These are phyloP conservation scores for Serendipita vermifera DNA, from an alignment of 768 basidiomycete genomes.

Conservation along the genomic window DNA sequence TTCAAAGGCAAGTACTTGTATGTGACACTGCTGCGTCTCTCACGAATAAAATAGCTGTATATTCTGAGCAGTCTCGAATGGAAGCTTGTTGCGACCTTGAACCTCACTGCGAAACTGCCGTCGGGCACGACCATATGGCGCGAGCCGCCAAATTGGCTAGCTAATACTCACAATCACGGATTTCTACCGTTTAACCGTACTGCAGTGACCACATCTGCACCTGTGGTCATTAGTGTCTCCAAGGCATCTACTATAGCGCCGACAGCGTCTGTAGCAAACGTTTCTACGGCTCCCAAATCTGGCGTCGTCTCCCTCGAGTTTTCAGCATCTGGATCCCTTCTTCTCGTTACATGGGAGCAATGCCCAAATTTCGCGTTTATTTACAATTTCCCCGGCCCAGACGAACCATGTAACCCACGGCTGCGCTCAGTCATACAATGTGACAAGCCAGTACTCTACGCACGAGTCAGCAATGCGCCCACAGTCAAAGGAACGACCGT, in stretches of 20 bases:
- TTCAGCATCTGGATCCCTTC: constrained; percentile 59
- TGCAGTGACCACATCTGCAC: background rate
- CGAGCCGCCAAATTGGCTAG: constrained; percentile 76
- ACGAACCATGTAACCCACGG: constrained; percentile 44
- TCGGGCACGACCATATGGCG: constrained; percentile 59
- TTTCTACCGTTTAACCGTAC: constrained; percentile 62
- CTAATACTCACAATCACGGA: constrained; percentile 68
- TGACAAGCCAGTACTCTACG: constrained; percentile 45
- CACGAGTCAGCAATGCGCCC: constrained; percentile 61
- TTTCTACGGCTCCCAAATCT: constrained; percentile 34
- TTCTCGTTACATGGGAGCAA: constrained; percentile 48
- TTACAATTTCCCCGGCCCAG: constrained; percentile 54
- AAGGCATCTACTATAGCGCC: constrained; percentile 5
- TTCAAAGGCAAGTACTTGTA: constrained; percentile 46
- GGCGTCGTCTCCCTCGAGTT: constrained; percentile 66
- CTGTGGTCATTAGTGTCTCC: background rate
- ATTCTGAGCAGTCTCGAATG: constrained; percentile 66
- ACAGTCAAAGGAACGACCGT: constrained; percentile 54
- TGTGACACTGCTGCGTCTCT: background rate
- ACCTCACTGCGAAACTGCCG: constrained; percentile 46
- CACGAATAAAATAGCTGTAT: constrained; percentile 39
- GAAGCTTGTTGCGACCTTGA: constrained; percentile 51
- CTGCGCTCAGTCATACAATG: constrained; percentile 59
- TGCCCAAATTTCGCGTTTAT: constrained; percentile 49
- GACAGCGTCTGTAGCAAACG: background rate